Base-by-base conservation (phyloP, 2,329 filamentous ascomycete genomes). In the Colletotrichum filicis region DNA sequence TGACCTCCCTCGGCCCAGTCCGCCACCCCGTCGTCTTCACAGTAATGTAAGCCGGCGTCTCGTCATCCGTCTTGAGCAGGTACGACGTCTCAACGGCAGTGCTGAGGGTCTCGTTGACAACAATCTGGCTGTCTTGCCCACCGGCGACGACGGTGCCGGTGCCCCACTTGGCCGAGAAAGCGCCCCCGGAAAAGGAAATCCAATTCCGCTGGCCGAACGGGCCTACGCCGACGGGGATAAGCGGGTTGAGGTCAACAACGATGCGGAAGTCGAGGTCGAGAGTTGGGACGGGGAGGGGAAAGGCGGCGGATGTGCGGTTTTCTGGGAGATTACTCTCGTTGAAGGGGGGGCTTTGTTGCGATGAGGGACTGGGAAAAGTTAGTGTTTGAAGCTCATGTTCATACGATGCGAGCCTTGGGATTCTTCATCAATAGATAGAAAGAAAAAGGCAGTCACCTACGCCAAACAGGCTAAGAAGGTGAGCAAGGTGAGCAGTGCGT, bases 211-310 rank as follows among this genome's bases (percentile, higher is more conserved):
- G 81, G 42, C 82, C 84, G 77, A 42, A 80, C 76, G 63, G 85
- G 82, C 71, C 71, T 14, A 80, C 78, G 35, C 86, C 86, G 52
- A 87, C 82, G 26, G 82, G 81, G 12, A 86, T 82, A 37, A 83
- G 79, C 22, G 84, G 83, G 73, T 85, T 84, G 32, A 87, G 79
- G 22, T 79, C 80, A 16, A 88, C 86, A 53, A 85, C 84, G 78
- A 89, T 84, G 68, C 86, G 85, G 75, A 88, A 87, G 76, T 88
- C 86, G 58, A 87, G 86, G 63, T 82, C 83, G 62, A 87, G 82
- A 49, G 80, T 82, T 5, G 86, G 86, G 76, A 83, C 82, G 16
- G 87, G 86, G 63, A 88, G 83, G 4, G 80, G 80, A 42, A 87
- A 75, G 53, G 80, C 77, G 22, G 86, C 83, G 74, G 83, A 82